Conservation (phyloP, 2,329 filamentous ascomycete species). For the Xylariaceae sp. region DNA sequence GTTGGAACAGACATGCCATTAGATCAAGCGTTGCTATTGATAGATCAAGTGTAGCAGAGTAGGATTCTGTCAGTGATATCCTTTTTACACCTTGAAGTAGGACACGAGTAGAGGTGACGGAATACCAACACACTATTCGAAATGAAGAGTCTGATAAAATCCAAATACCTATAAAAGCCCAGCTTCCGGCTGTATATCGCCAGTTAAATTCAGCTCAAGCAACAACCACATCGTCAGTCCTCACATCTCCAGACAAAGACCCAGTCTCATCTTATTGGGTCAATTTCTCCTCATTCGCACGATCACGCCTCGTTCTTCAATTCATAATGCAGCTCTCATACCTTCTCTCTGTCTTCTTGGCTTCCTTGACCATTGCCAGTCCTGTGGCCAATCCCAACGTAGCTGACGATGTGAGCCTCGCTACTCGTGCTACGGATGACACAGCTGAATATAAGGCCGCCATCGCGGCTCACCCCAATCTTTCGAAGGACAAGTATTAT, state of each 20-base stretch:
- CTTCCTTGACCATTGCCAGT: constrained; percentile 22
- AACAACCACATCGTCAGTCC: neutral
- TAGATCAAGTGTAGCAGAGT: too few relatives aligned
- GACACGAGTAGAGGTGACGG: too few relatives aligned
- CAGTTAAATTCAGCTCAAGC: neutral
- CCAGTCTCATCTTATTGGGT: neutral
- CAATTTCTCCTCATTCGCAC: neutral
- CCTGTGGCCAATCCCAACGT: constrained; percentile 11
- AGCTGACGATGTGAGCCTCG: neutral
- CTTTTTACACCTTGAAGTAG: too few relatives aligned
- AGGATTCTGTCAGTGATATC: too few relatives aligned
- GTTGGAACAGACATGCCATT: too few relatives aligned
- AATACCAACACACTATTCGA: too few relatives aligned
- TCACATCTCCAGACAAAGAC: neutral
- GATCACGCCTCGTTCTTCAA: constrained; percentile 1
- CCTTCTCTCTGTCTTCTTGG: constrained; percentile 26
- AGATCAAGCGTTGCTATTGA: too few relatives aligned
- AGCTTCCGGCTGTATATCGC: neutral
- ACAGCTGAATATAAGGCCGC: neutral
- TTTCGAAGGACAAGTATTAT: constrained; percentile 19
- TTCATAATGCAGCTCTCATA: constrained; percentile 27
- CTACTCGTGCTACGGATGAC: neutral
- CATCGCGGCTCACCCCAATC: neutral
- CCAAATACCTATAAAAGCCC: neutral
- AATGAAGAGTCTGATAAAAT: neutral